Evolutionary conservation across 192 early-diverging fungal species (phyloP).

Genomic region (Podila epigama): DNA sequence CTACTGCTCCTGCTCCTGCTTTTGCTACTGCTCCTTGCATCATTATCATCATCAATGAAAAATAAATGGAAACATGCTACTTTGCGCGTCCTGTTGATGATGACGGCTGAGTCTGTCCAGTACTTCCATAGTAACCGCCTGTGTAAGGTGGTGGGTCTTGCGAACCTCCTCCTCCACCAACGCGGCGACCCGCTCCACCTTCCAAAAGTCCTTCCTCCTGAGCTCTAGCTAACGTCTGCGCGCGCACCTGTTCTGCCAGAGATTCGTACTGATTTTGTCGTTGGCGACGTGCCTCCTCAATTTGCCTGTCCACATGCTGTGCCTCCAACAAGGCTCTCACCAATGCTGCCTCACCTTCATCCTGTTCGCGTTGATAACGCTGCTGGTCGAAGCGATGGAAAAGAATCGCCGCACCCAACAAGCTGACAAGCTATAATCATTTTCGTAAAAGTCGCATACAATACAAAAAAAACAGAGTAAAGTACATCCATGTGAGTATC

Average conservation of each 20-base stretch:
- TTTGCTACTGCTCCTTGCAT: no score
- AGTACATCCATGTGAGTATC: no score
- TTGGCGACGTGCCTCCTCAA: conserved; percentile 25
- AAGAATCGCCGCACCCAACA: conserved; percentile 34
- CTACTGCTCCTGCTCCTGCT: no score
- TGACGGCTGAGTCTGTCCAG: background rate
- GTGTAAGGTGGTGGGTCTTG: conserved; percentile 35
- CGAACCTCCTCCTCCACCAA: background rate
- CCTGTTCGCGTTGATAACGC: conserved; percentile 14
- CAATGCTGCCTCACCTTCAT: conserved; percentile 19
- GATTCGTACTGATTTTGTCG: conserved; percentile 13
- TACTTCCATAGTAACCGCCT: conserved; percentile 10
- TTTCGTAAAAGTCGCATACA: background rate
- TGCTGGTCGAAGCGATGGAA: conserved; percentile 44
- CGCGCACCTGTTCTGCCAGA: conserved; percentile 25
- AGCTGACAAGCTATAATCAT: conserved; percentile 22
- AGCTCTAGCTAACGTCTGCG: conserved; percentile 23
- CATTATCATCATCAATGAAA: no score
- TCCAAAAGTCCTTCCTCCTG: conserved; percentile 20
- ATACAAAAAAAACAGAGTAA: background rate
- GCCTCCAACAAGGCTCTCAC: conserved; percentile 35
- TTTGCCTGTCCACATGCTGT: conserved; percentile 27
- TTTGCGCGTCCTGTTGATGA: background rate
- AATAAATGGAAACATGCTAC: no score
- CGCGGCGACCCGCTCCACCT: background rate